A percentile compares a stretch with the other conserved stretches of the same genome.
phyloP scores from a whole-genome alignment of 208 protist species.

The Phytomonas sp. region DNA sequence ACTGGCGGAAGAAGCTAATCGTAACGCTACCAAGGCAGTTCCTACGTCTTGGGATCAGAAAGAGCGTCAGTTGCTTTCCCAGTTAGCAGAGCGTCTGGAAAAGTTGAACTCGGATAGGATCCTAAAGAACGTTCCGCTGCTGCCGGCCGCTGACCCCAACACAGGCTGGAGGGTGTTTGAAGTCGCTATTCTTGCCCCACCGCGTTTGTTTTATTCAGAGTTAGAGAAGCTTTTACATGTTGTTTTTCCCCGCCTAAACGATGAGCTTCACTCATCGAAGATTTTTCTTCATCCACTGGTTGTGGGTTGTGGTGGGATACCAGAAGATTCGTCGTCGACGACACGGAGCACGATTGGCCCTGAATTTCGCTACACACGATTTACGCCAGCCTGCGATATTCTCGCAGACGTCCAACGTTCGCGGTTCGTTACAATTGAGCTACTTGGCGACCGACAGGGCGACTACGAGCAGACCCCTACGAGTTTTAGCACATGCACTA shows the following conservation, averaged over 20 bases:
- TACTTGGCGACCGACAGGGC: conserved; percentile 70
- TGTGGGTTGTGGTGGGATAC: conserved; percentile 12
- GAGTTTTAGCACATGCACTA: too few species aligned
- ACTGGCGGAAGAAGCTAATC: too few species aligned
- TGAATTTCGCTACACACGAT: conserved; percentile 30
- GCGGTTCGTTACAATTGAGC: conserved; percentile 53
- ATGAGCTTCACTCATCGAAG: conserved; percentile 27
- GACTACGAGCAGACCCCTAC: conserved; percentile 26
- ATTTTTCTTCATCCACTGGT: conserved; percentile 41
- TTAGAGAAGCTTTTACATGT: conserved; percentile 31
- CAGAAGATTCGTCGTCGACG: background rate
- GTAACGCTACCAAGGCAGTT: too few species aligned
- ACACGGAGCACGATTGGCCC: conserved; percentile 22
- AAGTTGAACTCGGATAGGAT: too few species aligned
- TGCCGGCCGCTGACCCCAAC: conserved; percentile 23
- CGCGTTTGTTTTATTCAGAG: conserved; percentile 72
- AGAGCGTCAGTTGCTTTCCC: too few species aligned
- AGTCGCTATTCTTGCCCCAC: conserved; percentile 68
- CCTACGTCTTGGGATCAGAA: too few species aligned
- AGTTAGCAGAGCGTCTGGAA: too few species aligned
- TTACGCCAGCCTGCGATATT: conserved; percentile 34
- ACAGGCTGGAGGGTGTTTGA: conserved; percentile 74
- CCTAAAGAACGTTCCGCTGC: too few species aligned
- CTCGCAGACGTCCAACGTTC: conserved; percentile 45
- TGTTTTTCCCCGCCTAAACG: conserved; percentile 69